phyloP scores from a whole-genome alignment of 2,329 filamentous ascomycete species.

The Trichoderma hamatum region DNA sequence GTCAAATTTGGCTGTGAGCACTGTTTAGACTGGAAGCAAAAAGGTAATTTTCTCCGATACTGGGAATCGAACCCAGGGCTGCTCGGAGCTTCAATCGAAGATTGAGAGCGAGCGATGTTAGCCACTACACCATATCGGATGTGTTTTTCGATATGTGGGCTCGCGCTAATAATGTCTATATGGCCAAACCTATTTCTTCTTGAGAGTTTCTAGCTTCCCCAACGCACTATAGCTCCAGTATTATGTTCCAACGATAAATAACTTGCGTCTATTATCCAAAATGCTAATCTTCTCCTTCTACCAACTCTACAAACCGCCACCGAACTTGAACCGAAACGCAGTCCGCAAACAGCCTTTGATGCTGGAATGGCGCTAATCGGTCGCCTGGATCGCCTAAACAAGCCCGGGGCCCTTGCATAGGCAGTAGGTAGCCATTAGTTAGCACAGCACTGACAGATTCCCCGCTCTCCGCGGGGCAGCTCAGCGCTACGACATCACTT shows the following conservation, averaged over 20 bases:
- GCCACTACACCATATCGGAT: conserved; percentile 44
- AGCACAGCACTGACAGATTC: conserved; percentile 1
- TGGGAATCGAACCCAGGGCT: conserved; percentile 44
- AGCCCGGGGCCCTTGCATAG: conserved; percentile 13
- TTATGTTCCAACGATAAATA: background rate
- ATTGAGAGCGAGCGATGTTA: conserved; percentile 44
- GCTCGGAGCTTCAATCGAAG: conserved; percentile 34
- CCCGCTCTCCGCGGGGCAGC: conserved; percentile 35
- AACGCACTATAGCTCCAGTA: background rate
- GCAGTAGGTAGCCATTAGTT: background rate
- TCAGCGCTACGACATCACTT: conserved; percentile 29
- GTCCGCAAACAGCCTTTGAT: background rate
- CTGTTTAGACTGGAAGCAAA: too few species aligned
- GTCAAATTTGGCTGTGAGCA: too few species aligned
- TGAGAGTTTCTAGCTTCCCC: background rate
- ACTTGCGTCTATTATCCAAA: background rate
- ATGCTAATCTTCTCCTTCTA: background rate
- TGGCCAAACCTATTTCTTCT: fast-evolving
- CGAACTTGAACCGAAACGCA: background rate
- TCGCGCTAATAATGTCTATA: fast-evolving
- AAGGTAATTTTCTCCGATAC: conserved; percentile 35
- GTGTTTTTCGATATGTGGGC: background rate
- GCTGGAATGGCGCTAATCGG: background rate
- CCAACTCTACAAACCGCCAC: background rate
- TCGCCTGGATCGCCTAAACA: background rate